Evolutionary conservation across 495 filamentous ascomycete species (phyloP).

Genomic region (Trichoderma reesei): DNA sequence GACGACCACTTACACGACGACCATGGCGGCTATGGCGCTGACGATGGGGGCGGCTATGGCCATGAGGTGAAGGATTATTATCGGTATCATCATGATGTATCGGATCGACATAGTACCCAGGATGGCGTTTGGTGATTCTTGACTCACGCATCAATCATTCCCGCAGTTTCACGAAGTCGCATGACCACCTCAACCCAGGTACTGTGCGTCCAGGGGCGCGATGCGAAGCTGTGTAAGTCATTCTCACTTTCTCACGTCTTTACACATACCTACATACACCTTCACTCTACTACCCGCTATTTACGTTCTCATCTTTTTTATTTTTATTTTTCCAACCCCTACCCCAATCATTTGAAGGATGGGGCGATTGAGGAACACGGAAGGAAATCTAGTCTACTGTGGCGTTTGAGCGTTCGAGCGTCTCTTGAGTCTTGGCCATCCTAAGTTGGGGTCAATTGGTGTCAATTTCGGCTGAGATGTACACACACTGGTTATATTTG

Average conservation of each 20-base stretch:
- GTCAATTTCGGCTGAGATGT: background rate
- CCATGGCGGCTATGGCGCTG: constrained; percentile 3
- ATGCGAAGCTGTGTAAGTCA: background rate
- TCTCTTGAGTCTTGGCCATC: background rate
- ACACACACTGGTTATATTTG: background rate
- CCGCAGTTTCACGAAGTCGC: background rate
- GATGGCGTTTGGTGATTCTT: background rate
- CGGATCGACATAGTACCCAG: background rate
- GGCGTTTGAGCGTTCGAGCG: background rate
- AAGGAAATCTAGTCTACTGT: background rate
- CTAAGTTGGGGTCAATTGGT: background rate
- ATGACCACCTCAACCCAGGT: background rate
- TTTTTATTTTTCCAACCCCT: background rate
- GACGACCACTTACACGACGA: constrained; percentile 34
- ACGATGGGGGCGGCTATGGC: background rate
- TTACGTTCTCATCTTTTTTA: background rate
- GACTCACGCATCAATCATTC: background rate
- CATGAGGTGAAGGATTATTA: background rate
- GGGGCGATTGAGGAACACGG: background rate
- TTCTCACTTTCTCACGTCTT: background rate
- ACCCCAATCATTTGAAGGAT: too few species aligned
- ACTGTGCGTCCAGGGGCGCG: background rate
- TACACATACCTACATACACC: background rate
- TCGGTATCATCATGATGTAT: background rate
- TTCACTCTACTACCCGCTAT: too few species aligned